These are phyloP conservation scores for Chytriomyces sp. DNA, from an alignment of 192 early-diverging fungal genomes.

Conservation along the genomic window DNA sequence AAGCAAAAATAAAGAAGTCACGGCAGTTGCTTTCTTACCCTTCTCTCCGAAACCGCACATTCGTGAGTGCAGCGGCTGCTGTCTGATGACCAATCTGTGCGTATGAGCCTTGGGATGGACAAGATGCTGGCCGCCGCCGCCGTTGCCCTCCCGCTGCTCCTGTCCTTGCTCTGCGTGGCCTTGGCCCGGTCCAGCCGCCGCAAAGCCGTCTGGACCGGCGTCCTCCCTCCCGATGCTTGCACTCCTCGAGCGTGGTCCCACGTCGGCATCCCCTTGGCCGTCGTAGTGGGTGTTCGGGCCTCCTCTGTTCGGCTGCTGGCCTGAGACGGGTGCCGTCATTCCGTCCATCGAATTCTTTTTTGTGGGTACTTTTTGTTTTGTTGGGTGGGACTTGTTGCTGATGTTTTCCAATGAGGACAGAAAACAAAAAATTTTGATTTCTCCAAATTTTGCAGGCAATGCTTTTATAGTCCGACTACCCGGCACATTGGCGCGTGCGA, in stretches of 20 bases:
- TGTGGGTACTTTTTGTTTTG: no score
- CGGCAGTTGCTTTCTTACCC: conserved; percentile 54
- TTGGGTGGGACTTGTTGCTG: no score
- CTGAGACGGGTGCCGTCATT: no score
- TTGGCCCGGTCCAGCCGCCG: not conserved
- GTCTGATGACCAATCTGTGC: conserved; percentile 57
- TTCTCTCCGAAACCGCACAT: conserved; percentile 95
- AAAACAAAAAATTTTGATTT: no score
- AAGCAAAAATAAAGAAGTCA: not conserved
- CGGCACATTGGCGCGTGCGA: no score
- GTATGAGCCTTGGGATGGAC: conserved; percentile 31
- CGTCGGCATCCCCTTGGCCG: not conserved
- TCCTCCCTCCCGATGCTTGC: not conserved
- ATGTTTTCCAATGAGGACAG: no score
- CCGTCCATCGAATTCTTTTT: no score
- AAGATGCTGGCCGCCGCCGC: not conserved
- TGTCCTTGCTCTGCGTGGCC: not conserved
- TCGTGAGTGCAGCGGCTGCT: conserved; percentile 88
- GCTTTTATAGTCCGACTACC: no score
- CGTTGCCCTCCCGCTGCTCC: not conserved
- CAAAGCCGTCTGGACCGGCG: not conserved
- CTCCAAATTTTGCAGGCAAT: no score
- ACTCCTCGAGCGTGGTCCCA: not conserved
- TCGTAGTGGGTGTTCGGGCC: not conserved
- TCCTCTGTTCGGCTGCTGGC: no score